These are phyloP conservation scores for Haplosporangium sp. DNA, from an alignment of 371 early-diverging fungal genomes.

Conservation along the genomic window DNA sequence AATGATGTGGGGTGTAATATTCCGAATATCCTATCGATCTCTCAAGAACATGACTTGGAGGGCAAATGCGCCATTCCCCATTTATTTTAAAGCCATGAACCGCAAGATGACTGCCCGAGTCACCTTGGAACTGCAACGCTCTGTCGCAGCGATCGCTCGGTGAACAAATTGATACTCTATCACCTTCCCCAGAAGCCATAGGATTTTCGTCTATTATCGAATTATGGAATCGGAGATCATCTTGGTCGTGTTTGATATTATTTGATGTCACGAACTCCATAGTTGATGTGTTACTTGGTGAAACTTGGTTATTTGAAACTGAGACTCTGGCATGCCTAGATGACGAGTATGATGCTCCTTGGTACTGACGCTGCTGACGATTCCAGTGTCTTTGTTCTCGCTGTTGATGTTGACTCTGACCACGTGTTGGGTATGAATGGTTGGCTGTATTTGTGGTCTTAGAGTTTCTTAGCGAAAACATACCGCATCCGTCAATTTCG, in stretches of 20 bases:
- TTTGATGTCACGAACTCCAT: not conserved
- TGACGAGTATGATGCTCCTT: not conserved
- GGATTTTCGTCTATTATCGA: not conserved
- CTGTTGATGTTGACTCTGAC: not conserved
- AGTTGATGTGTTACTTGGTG: not conserved
- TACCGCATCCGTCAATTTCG: not conserved
- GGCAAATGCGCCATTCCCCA: not conserved
- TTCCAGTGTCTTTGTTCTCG: not conserved
- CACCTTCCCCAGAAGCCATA: not conserved
- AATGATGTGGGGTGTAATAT: not conserved
- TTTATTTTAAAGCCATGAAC: not conserved
- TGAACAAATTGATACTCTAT: not conserved
- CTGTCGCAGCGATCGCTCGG: too few species aligned
- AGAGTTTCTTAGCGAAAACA: not conserved
- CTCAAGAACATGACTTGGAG: not conserved
- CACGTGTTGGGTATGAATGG: slow-evolving; percentile 20
- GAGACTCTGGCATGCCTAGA: not conserved
- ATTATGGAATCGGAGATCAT: not conserved
- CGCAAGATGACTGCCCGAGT: not conserved
- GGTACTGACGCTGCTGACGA: too few species aligned
- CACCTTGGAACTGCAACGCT: not conserved
- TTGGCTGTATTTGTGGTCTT: not conserved
- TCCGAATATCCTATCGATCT: not conserved
- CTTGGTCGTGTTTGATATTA: not conserved
- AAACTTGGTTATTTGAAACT: not conserved